Conservation (phyloP, 495 filamentous ascomycete species). For the Xylaria grammica region DNA sequence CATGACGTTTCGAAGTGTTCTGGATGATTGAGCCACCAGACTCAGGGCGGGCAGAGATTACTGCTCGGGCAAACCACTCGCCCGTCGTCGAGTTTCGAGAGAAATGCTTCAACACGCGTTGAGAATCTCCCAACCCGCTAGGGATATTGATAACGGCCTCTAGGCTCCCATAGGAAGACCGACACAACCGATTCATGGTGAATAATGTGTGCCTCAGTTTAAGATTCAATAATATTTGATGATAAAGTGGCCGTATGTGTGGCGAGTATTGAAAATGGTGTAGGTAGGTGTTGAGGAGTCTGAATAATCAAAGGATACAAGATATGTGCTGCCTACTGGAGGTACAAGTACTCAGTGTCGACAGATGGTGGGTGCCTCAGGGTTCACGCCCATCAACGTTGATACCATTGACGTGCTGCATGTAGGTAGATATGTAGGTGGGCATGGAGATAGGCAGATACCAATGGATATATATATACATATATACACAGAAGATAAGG, state of each 20-base stretch:
- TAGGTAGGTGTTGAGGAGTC: too few species aligned
- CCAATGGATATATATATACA: too few species aligned
- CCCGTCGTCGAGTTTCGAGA: conserved; percentile 22
- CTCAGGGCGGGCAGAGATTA: conserved; percentile 7
- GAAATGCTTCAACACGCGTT: conserved; percentile 24
- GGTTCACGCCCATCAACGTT: too few species aligned
- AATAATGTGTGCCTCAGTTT: not conserved
- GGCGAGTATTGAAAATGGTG: too few species aligned
- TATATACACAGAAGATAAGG: too few species aligned
- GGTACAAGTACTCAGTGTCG: too few species aligned
- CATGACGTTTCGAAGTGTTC: conserved; percentile 9
- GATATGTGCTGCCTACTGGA: too few species aligned
- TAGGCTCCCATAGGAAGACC: conserved; percentile 28
- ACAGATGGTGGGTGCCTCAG: too few species aligned
- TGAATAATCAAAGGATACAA: not conserved
- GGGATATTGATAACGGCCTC: conserved; percentile 30
- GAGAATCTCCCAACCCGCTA: conserved; percentile 7
- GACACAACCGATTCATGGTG: conserved; percentile 32
- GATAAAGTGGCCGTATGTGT: not conserved
- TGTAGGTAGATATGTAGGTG: too few species aligned
- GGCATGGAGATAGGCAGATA: too few species aligned
- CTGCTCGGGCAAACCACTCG: conserved; percentile 16
- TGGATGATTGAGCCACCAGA: conserved; percentile 32
- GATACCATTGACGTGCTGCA: too few species aligned
- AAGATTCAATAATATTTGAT: too few species aligned